Percentiles rank a stretch among this genome's conserved stretches.
Conservation (phyloP, 192 early-diverging fungal species). For the Piromyces finnis region DNA sequence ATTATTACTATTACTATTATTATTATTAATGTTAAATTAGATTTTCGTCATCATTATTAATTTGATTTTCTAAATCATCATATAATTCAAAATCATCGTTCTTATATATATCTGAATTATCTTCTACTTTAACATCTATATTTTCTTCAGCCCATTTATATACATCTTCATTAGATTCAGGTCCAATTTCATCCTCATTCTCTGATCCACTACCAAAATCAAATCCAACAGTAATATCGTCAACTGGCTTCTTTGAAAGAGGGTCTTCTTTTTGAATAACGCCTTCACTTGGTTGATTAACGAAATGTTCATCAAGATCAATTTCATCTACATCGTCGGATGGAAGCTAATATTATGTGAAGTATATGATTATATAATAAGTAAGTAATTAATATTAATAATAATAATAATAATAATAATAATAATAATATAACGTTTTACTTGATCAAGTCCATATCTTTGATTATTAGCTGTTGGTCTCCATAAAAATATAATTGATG, state of each 20-base stretch:
- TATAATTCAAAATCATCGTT: not conserved
- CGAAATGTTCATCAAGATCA: slow-evolving; percentile 36
- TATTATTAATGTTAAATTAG: no score
- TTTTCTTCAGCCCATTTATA: not conserved
- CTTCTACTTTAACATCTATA: not conserved
- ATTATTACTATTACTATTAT: no score
- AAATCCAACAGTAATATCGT: not conserved
- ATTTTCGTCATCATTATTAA: not conserved
- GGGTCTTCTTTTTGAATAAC: not conserved
- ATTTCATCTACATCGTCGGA: slow-evolving; percentile 53
- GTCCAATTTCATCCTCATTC: not conserved
- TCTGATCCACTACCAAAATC: not conserved
- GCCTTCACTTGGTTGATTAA: slow-evolving; percentile 19
- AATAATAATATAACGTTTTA: not conserved
- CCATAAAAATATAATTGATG: slow-evolving; percentile 73
- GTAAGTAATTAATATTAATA: not conserved
- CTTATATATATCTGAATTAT: not conserved
- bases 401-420: not conserved
- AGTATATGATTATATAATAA: no score
- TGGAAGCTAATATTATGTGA: no score
- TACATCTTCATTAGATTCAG: not conserved
- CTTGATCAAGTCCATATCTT: slow-evolving; percentile 65
- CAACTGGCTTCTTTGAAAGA: not conserved
- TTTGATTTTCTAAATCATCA: not conserved
- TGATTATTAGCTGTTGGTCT: slow-evolving; percentile 80